Conservation (phyloP, 2,329 filamentous ascomycete genomes). For the Neonectria sp. region DNA sequence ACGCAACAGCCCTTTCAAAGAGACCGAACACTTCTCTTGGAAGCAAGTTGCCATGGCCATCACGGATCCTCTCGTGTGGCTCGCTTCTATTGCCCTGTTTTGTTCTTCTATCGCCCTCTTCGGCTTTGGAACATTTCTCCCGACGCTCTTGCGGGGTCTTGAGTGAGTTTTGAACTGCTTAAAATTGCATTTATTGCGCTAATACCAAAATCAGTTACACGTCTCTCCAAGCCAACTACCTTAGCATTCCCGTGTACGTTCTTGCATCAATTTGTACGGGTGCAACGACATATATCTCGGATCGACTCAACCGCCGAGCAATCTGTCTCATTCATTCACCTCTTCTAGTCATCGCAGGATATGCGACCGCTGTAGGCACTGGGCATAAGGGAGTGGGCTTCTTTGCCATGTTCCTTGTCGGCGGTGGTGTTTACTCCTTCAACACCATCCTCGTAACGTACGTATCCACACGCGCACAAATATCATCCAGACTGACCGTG, state of each 20-base stretch:
- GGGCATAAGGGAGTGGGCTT: constrained; percentile 43
- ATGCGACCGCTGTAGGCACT: constrained; percentile 47
- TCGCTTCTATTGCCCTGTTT: constrained; percentile 41
- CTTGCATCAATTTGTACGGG: constrained; percentile 41
- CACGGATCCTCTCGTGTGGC: constrained; percentile 50
- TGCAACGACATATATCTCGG: constrained; percentile 33
- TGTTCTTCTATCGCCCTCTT: constrained; percentile 52
- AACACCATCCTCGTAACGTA: neutral
- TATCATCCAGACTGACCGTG: neutral
- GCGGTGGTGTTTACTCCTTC: constrained; percentile 25
- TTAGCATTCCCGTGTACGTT: constrained; percentile 55
- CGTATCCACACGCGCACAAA: neutral
- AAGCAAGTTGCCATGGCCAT: constrained; percentile 42
- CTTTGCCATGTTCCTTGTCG: constrained; percentile 45
- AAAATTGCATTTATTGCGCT: fast-evolving
- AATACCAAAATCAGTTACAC: constrained; percentile 24
- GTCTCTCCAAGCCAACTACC: constrained; percentile 52
- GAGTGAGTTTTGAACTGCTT: constrained; percentile 40
- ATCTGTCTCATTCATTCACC: constrained; percentile 37
- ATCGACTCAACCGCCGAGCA: constrained; percentile 45
- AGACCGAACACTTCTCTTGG: constrained; percentile 40
- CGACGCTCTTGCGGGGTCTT: constrained; percentile 53
- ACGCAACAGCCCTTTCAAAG: constrained; percentile 43
- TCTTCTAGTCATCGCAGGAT: constrained; percentile 47
- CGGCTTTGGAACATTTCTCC: constrained; percentile 55